Evolutionary conservation across 1,139 yeast genomes (phyloP), one percentile per base, ranked within the genome.

Genomic region (Yamadazyma pseudoaaseri): DNA sequence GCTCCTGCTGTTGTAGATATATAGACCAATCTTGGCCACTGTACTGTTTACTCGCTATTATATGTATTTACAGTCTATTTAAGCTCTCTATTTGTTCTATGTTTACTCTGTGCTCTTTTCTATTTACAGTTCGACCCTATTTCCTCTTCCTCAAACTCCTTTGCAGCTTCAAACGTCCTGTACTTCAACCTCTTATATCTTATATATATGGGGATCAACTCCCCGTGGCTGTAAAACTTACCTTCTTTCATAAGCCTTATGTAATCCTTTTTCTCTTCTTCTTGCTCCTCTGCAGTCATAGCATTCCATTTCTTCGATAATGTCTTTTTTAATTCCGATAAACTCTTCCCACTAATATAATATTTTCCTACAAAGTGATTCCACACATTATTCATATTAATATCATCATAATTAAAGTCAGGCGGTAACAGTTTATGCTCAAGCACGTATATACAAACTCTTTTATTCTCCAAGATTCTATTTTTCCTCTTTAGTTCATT

Each of bases 361-460:
- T 42, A 45, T 18, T 49, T 37, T 13, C 60, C 47, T 34, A 51
- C 43, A 38, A 43, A 61, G 38, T 60, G 63, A 46, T 60, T 62
- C 67, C 69, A 61, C 1, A 68, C 68, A 33, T 61, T 56, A 11
- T 55, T 57, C 40, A 51, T 50, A 8, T 60, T 54, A 16, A 61
- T 48, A 2, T 47, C 35, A 2, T 24, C 16, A 13, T 26, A 35
- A 25, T 45, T 43, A 33, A 27, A 47, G 16, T 29, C 32, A 20
- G n/a, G 15, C 10, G 32, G 32, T 15, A 39, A 17, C 16, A 15
- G 27, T 3, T 42, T 41, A 30, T 42, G 36, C 23, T 40, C 29
- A 3, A 34, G 17, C n/a, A 44, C 35, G 35, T 43, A 39, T 30
- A 16, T 29, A 22, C 26, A 22, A 9, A 11, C 20, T 14, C 22